Evolutionary conservation across 257 asterid species (phyloP).

Genomic region (Echium plantagineum): DNA sequence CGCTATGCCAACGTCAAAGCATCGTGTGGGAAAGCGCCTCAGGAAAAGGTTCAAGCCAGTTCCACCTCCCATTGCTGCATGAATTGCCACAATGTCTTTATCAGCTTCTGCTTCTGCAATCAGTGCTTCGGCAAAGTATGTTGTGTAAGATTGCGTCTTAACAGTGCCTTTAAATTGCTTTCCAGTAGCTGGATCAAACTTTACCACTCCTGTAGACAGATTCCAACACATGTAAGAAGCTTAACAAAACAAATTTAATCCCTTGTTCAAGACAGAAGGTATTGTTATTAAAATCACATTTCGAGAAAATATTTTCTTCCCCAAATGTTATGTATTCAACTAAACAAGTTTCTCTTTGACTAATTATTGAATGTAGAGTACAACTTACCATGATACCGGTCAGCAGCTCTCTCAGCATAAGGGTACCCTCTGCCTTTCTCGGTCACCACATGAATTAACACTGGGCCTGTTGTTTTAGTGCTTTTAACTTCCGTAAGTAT

Average conservation of each 20-base stretch:
- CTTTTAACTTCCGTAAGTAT: constrained; percentile 43
- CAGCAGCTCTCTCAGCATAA: constrained; percentile 50
- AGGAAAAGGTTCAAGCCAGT: constrained; percentile 54
- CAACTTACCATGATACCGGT: constrained; percentile 54
- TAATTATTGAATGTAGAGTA: background rate
- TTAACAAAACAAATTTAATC: too few species aligned
- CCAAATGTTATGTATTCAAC: background rate
- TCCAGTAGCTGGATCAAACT: constrained; percentile 48
- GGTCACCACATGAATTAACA: constrained; percentile 40
- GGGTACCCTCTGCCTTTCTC: constrained; percentile 69
- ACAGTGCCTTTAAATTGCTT: constrained; percentile 30
- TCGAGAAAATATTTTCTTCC: too few species aligned
- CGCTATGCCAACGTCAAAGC: constrained; percentile 62
- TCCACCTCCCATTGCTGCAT: constrained; percentile 79
- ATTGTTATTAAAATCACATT: too few species aligned
- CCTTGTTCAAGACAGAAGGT: too few species aligned
- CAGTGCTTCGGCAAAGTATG: constrained; percentile 48
- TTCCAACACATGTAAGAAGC: background rate
- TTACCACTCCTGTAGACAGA: constrained; percentile 35
- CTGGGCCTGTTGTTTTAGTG: constrained; percentile 50
- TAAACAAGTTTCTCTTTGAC: background rate
- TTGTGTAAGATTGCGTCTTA: constrained; percentile 34
- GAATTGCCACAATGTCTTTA: constrained; percentile 49
- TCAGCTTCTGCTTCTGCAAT: constrained; percentile 50
- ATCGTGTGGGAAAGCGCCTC: constrained; percentile 36